Evolutionary conservation across 305 asterid genomes (phyloP).

Genomic region (Lippia alba): DNA sequence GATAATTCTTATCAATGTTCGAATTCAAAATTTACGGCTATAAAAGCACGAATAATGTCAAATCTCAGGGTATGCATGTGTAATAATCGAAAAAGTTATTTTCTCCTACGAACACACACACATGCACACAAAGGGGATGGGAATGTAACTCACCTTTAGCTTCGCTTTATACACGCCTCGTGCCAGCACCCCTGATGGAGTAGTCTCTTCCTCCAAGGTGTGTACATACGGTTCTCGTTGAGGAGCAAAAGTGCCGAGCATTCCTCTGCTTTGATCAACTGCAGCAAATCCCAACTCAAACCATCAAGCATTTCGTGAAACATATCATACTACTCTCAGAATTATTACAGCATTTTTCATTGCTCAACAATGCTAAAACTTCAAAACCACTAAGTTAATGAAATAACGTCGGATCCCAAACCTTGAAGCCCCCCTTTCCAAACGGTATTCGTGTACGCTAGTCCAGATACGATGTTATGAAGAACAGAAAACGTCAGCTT

Average conservation of each 20-base stretch:
- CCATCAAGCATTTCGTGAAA: background rate
- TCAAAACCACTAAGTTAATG: background rate
- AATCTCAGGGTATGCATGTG: too few species aligned
- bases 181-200: slow-evolving; percentile 81
- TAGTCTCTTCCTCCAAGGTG: slow-evolving; percentile 71
- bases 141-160: slow-evolving; percentile 54
- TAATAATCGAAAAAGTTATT: too few species aligned
- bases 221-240: slow-evolving; percentile 58
- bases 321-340: too few species aligned
- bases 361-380: too few species aligned
- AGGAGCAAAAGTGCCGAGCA: slow-evolving; percentile 88
- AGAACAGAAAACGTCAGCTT: slow-evolving; percentile 75
- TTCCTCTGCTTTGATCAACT: slow-evolving; percentile 78
- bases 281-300: slow-evolving; percentile 29
- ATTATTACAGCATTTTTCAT: too few species aligned
- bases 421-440: slow-evolving; percentile 83
- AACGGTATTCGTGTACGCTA: slow-evolving; percentile 71
- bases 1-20: too few species aligned
- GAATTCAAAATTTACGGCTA: too few species aligned
- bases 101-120: too few species aligned
- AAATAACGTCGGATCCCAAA: slow-evolving; percentile 34
- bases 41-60: too few species aligned
- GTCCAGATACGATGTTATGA: slow-evolving; percentile 81
- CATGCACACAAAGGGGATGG: too few species aligned
- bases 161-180: slow-evolving; percentile 76